Evolutionary conservation across 768 basidiomycete species (phyloP).

Genomic region (Thelephora aurantiotincta): DNA sequence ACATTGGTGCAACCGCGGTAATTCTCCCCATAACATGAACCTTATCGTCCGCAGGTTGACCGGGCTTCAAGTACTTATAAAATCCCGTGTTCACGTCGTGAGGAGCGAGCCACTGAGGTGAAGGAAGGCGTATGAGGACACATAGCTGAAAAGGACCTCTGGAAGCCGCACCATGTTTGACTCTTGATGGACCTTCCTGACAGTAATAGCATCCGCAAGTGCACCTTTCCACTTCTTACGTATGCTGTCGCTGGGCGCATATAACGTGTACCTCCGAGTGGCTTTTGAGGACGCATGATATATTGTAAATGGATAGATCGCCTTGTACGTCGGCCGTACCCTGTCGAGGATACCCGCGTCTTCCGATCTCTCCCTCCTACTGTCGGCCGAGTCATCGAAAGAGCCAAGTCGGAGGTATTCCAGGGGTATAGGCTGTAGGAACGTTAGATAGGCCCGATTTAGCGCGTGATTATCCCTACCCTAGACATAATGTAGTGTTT

Average conservation of each 20-base stretch:
- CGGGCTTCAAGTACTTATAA: constrained; percentile 28
- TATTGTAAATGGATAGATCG: constrained; percentile 65
- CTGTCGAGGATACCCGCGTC: constrained; percentile 43
- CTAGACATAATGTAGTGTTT: constrained; percentile 48
- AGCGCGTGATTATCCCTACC: constrained; percentile 25
- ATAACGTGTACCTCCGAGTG: constrained; percentile 58
- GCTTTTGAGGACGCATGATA: constrained; percentile 49
- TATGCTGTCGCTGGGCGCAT: constrained; percentile 39
- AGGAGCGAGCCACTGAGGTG: constrained; percentile 49
- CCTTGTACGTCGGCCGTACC: constrained; percentile 33
- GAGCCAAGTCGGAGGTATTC: constrained; percentile 62
- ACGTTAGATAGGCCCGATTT: constrained; percentile 1
- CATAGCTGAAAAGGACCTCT: neutral
- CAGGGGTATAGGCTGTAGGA: constrained; percentile 56
- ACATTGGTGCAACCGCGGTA: constrained; percentile 43
- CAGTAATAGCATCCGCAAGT: constrained; percentile 46
- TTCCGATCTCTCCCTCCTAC: constrained; percentile 46
- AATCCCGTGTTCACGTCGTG: constrained; percentile 43
- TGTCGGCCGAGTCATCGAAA: constrained; percentile 46
- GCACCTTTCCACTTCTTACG: constrained; percentile 51
- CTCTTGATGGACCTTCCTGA: constrained; percentile 53
- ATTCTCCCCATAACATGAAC: constrained; percentile 42
- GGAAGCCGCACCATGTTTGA: constrained; percentile 46
- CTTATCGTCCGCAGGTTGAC: constrained; percentile 6
- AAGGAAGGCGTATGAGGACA: neutral